Percentiles rank a stretch among this genome's conserved stretches.
Evolutionary conservation across 2,329 filamentous ascomycete genomes (phyloP).

Genomic region (Pseudogymnoascus sp.): DNA sequence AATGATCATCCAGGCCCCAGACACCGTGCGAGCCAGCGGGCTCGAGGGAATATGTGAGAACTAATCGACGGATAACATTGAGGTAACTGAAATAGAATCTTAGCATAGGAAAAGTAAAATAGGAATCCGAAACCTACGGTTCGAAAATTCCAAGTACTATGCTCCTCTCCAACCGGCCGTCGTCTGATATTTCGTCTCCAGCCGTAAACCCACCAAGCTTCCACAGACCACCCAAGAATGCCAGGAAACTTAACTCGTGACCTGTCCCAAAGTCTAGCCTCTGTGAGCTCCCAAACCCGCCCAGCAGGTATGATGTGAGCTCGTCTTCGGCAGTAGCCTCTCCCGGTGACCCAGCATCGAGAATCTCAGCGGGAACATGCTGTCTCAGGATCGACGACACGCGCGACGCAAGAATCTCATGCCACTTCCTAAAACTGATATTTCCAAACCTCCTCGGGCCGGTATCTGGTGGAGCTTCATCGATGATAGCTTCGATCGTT

Average conservation of each 20-base stretch:
- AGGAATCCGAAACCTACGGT: constrained; percentile 49
- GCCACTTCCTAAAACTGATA: constrained; percentile 81
- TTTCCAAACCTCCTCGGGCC: constrained; percentile 91
- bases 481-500: constrained; percentile 58
- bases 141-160: constrained; percentile 80
- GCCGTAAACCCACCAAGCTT: constrained; percentile 73
- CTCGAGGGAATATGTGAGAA: constrained; percentile 85
- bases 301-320: constrained; percentile 70
- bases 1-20: constrained; percentile 98
- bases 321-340: constrained; percentile 54
- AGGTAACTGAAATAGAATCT: constrained; percentile 53
- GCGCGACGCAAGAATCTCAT: constrained; percentile 57
- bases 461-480: constrained; percentile 73
- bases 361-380: constrained; percentile 29
- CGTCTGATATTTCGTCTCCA: constrained; percentile 31
- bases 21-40: constrained; percentile 95
- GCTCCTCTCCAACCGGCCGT: constrained; percentile 60
- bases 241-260: constrained; percentile 89
- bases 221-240: constrained; percentile 85
- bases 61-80: constrained; percentile 71
- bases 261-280: constrained; percentile 93
- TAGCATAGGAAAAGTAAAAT: not conserved
- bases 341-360: constrained; percentile 20
- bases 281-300: constrained; percentile 80
- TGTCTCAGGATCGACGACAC: constrained; percentile 44